These are phyloP conservation scores for Schizophyllum commune DNA, from an alignment of 1,284 basidiomycete species.

Conservation along the genomic window DNA sequence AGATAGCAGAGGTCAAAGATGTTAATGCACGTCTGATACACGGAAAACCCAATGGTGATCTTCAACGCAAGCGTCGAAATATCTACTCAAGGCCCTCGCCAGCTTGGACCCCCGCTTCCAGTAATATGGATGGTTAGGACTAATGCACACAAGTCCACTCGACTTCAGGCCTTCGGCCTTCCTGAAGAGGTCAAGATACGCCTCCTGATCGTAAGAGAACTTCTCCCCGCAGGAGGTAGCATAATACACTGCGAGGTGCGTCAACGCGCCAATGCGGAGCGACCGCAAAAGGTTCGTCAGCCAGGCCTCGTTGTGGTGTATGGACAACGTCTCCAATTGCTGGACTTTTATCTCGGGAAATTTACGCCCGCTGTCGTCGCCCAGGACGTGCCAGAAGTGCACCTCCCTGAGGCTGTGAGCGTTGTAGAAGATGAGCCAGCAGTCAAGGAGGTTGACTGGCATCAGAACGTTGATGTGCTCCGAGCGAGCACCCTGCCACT, in stretches of 20 bases:
- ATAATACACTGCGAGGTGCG: background rate
- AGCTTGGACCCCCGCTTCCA: too few species aligned
- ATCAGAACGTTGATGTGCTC: background rate
- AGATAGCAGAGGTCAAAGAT: too few species aligned
- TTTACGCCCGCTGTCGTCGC: background rate
- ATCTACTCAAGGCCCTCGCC: too few species aligned
- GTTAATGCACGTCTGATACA: too few species aligned
- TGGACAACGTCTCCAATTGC: background rate
- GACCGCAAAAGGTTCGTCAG: background rate
- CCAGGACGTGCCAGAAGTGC: background rate
- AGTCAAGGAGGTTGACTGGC: background rate
- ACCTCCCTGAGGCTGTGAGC: background rate
- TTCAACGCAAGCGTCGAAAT: too few species aligned
- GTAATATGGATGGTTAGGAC: too few species aligned
- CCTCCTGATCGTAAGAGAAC: background rate
- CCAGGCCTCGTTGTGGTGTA: background rate
- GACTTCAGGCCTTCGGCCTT: too few species aligned
- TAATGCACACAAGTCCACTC: too few species aligned
- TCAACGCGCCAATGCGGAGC: background rate
- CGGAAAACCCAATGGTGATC: too few species aligned
- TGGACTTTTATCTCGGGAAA: background rate
- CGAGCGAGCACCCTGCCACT: background rate
- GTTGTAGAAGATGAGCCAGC: background rate
- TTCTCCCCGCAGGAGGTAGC: background rate
- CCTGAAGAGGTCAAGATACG: background rate